These are phyloP conservation scores for Cucurbita ficifolia DNA, from an alignment of 306 rosid species.

Conservation along the genomic window DNA sequence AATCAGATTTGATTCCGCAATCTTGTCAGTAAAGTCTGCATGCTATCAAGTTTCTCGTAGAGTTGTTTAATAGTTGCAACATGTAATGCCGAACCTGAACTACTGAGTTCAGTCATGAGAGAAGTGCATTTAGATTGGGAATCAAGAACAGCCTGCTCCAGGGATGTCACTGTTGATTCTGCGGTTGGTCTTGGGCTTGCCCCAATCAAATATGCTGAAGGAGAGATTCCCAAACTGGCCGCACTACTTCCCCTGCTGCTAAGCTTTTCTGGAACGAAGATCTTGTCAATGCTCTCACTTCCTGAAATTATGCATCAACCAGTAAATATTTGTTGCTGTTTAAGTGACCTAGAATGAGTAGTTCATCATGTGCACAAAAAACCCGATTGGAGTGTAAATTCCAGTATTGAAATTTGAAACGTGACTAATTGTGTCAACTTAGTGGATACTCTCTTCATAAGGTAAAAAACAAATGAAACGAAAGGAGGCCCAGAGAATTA, in stretches of 20 bases:
- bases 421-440: not conserved
- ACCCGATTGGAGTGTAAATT: not conserved
- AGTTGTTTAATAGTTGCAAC: conserved; percentile 38
- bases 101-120: conserved; percentile 24
- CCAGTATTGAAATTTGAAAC: not conserved
- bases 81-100: conserved; percentile 35
- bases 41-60: conserved; percentile 46
- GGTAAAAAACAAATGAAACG: not conserved
- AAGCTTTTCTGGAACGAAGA: conserved; percentile 47
- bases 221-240: conserved; percentile 36
- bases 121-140: conserved; percentile 45
- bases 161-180: conserved; percentile 50
- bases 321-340: not conserved
- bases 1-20: conserved; percentile 43
- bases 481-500: not conserved
- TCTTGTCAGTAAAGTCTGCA: conserved; percentile 45
- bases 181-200: conserved; percentile 29
- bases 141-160: conserved; percentile 53
- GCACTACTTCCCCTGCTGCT: conserved; percentile 37
- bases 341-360: not conserved
- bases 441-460: not conserved
- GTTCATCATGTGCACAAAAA: not conserved
- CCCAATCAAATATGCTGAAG: conserved; percentile 17
- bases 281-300: conserved; percentile 73
- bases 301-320: conserved; percentile 37